Base-by-base conservation (phyloP, 108 stramenopile genomes). In the Epithemia pelagica region DNA sequence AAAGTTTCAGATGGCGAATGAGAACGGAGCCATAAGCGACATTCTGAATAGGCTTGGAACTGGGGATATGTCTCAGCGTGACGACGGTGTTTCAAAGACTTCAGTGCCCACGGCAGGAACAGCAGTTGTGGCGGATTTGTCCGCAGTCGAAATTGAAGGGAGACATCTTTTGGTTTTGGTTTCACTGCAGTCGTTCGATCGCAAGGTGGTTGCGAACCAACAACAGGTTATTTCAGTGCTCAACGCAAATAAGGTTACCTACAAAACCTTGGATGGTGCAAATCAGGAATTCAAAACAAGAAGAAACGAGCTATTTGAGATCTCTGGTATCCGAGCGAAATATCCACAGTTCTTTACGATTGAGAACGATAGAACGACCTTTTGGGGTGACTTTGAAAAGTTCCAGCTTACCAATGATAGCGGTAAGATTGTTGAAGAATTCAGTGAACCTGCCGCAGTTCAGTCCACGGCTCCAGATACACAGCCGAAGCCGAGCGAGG, bases 331-430 rank as follows among this genome's bases (percentile, higher is more conserved):
- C 10, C 68, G 86, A 8, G 86, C 71, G 23, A 76, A 86, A 52
- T 92, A 85, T 76, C 90, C 90, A 10, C 87, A 89, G 61, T 85
- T 92, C 66, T 92, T 89, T 76, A 64, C 85, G 24, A 54, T 76
- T 21, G 54, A 54, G 2, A 26, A 28, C 19, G 54, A 27, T 5
- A 33, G n/a, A 26, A 64, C 63, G 18, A 28, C 65, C 10, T 64
- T 51, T 22, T 64, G 26, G 32, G 63, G 63, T 2, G 54, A 32
- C 5, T 64, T 52, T 52, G 37, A 62, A 51, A 25, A 27, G 0
- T 25, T 74, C 2, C 23, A 58, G 15, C 5, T 62, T 15, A n/a
- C 60, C 32, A 60, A 74, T 28, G 73, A 74, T 24, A 52, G 26
- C 30, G 65, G 62, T 22, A 52, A 23, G n/a, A n/a, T n/a, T n/a